Percentiles rank a stretch among this genome's conserved stretches.
These are phyloP conservation scores for Corymbia calophylla DNA, from an alignment of 441 rosid species.

Conservation along the genomic window DNA sequence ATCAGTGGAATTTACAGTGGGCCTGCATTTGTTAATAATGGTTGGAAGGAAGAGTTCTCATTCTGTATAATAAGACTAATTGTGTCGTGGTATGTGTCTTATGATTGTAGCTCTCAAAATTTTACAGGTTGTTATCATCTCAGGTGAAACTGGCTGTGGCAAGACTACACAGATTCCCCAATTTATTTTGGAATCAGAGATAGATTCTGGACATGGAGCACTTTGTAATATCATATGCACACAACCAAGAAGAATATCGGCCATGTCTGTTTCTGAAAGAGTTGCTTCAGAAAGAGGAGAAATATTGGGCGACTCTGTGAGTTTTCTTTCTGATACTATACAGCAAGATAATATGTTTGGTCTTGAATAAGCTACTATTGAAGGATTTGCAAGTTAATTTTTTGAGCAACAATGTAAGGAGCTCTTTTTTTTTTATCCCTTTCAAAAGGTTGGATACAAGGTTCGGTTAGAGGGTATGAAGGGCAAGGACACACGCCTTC, in stretches of 20 bases:
- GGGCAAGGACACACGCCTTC: slow-evolving; percentile 83
- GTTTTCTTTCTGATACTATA: slow-evolving; percentile 19
- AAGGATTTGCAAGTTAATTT: neutral
- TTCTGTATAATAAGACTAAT: neutral
- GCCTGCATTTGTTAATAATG: neutral
- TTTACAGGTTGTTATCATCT: slow-evolving; percentile 73
- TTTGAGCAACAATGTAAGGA: neutral
- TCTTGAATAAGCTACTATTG: neutral
- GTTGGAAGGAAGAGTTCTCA: neutral
- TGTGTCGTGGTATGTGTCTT: neutral
- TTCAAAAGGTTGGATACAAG: slow-evolving; percentile 79
- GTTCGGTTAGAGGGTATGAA: slow-evolving; percentile 85
- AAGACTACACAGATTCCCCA: slow-evolving; percentile 96
- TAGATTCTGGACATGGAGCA: slow-evolving; percentile 65
- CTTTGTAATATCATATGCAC: slow-evolving; percentile 80
- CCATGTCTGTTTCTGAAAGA: slow-evolving; percentile 91
- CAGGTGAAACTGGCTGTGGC: slow-evolving; percentile 98
- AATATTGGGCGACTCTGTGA: slow-evolving; percentile 87
- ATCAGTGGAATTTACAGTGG: neutral
- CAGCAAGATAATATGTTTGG: neutral
- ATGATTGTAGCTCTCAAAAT: neutral
- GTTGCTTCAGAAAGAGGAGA: slow-evolving; percentile 95
- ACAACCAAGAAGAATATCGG: slow-evolving; percentile 89
- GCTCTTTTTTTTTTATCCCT: neutral
- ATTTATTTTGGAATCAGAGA: slow-evolving; percentile 76